These are phyloP conservation scores for Paramecium sexaurelia DNA, from an alignment of 73 alveolate genomes.

Conservation along the genomic window DNA sequence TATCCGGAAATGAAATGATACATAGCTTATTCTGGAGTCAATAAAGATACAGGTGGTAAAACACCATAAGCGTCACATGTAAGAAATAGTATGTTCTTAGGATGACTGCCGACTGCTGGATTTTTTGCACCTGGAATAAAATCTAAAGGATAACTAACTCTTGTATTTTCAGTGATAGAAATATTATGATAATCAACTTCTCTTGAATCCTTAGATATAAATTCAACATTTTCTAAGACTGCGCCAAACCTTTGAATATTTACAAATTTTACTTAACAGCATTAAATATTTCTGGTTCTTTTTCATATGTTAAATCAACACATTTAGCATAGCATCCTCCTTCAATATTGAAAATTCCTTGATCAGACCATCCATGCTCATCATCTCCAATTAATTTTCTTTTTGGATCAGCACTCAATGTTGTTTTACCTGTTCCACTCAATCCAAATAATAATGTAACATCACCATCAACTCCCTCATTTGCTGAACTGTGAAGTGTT, in stretches of 20 bases:
- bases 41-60: constrained; percentile 95
- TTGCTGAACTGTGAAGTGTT: constrained; percentile 94
- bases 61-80: constrained; percentile 98
- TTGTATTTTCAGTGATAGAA: constrained; percentile 83
- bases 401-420: constrained; percentile 92
- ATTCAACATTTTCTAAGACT: constrained; percentile 82
- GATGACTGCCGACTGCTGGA: constrained; percentile 96
- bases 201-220: constrained; percentile 71
- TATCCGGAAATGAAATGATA: constrained; percentile 97
- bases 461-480: constrained; percentile 87
- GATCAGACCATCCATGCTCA: constrained; percentile 96
- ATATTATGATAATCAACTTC: constrained; percentile 84
- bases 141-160: constrained; percentile 92
- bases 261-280: constrained; percentile 70
- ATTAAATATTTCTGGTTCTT: constrained; percentile 95
- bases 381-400: constrained; percentile 96
- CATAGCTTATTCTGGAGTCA: constrained; percentile 89
- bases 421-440: constrained; percentile 98
- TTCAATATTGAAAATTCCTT: constrained; percentile 96
- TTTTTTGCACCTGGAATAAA: constrained; percentile 92
- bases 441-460: constrained; percentile 93
- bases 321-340: constrained; percentile 98
- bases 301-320: constrained; percentile 79
- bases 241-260: constrained; percentile 78
- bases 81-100: constrained; percentile 91